Evolutionary conservation across 2,329 filamentous ascomycete genomes (phyloP).

Genomic region (Calonectria leucothoes): DNA sequence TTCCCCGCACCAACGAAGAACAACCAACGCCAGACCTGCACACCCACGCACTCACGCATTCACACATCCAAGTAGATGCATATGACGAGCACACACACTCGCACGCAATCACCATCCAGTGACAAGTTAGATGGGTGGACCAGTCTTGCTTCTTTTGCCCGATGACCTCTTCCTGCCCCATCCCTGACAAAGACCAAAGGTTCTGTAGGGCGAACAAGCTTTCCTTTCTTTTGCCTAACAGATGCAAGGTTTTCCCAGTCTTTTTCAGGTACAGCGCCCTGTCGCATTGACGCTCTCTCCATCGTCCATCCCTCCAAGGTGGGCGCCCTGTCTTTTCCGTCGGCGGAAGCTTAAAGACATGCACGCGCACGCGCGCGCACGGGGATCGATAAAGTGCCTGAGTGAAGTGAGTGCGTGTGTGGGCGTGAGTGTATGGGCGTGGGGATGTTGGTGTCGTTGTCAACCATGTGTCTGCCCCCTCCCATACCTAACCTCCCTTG

Average conservation of each 20-base stretch:
- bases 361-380: background rate
- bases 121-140: background rate
- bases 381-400: background rate
- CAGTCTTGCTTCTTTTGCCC: background rate
- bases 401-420: background rate
- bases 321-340: background rate
- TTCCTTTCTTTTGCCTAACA: background rate
- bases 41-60: background rate
- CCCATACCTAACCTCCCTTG: background rate
- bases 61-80: too few relatives aligned
- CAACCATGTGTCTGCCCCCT: background rate
- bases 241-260: background rate
- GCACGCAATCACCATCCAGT: background rate
- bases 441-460: background rate
- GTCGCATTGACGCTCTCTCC: background rate
- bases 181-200: background rate
- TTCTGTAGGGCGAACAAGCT: background rate
- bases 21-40: background rate
- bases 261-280: background rate
- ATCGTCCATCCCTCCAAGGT: background rate
- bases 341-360: background rate
- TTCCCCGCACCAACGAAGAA: background rate
- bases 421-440: background rate
- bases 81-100: background rate
- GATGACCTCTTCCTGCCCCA: background rate